Base-by-base conservation (phyloP, 495 filamentous ascomycete species). In the Hypoxylon perforatum region DNA sequence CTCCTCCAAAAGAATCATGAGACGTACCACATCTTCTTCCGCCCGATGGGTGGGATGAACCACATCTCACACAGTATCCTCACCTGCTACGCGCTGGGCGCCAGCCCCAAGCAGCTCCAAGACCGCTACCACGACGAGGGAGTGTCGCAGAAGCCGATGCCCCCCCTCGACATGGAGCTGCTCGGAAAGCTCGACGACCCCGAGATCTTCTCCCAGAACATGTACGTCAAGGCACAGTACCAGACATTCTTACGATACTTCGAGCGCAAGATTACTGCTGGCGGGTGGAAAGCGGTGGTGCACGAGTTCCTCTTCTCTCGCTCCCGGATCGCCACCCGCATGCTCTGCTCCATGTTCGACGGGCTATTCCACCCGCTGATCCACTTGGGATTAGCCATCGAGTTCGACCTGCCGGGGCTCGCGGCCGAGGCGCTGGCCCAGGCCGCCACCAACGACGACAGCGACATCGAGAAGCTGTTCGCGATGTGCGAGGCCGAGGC, bases 1-100 rank as follows among this genome's bases (percentile, higher is more conserved):
- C 70, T 90, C 4, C 74, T 92, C 49, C 83, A 90, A 54, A 82
- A 87, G 41, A 88, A 92, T 66, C 80, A 90, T 70, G 81, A 84
- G 23, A 77, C 57, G 17, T 67, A 53, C 30, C 73, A 77, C 57
- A 74, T 77, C 7, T 77, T 53, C 50, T 69, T 46, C 44, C 54
- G 75, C 57, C 62, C 68, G 19, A 17, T 46, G 18, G 65, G 41
- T 47, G 53, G 61, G 23, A 63, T 71, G 36, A 69, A 80, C 57
- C 78, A 80, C 61, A 79, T 76, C 21, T 39, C 73, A 10, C 78
- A 80, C 57, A 60, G 65, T 47, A 17, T 79, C 6, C 69, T 80
- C 1, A 73, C 67, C 12, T 17, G 69, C 1, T 59, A 67, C 23
- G 67, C 77, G 15, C 19, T 80, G 23, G 77, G 77, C 10, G 78